phyloP scores from a whole-genome alignment of 257 asterid genomes.

The Eustoma russellianum region DNA sequence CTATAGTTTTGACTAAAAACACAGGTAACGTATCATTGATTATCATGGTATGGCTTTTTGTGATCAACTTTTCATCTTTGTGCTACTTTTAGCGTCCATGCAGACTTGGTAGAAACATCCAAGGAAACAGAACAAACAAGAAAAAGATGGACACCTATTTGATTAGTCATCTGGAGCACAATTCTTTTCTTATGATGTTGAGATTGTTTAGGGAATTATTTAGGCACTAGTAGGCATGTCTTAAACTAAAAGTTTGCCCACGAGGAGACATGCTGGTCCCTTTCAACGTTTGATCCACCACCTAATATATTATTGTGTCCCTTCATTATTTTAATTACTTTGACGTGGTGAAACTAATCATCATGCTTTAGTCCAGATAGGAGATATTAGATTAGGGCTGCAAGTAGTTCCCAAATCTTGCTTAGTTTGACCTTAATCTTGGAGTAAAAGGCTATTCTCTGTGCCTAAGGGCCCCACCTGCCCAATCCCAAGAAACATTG shows the following conservation, averaged over 20 bases:
- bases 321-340: not conserved
- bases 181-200: slow-evolving; percentile 11
- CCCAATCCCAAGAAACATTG: too few relatives aligned
- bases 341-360: not conserved
- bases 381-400: not conserved
- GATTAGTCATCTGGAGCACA: slow-evolving; percentile 20
- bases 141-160: slow-evolving; percentile 17
- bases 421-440: not conserved
- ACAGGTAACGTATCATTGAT: too few relatives aligned
- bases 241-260: slow-evolving; percentile 14
- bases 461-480: too few relatives aligned
- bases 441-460: too few relatives aligned
- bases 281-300: slow-evolving; percentile 15
- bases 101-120: slow-evolving; percentile 23
- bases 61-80: slow-evolving; percentile 2
- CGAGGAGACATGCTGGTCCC: slow-evolving; percentile 43
- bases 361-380: not conserved
- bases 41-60: not conserved
- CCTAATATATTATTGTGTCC: not conserved
- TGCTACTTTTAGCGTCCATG: slow-evolving; percentile 10
- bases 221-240: slow-evolving; percentile 31
- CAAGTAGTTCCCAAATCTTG: not conserved
- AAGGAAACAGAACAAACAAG: slow-evolving; percentile 25
- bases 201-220: slow-evolving; percentile 6
- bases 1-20: too few relatives aligned